Evolutionary conservation across 345 rosid genomes (phyloP).

Genomic region (Lagerstroemia speciosa): DNA sequence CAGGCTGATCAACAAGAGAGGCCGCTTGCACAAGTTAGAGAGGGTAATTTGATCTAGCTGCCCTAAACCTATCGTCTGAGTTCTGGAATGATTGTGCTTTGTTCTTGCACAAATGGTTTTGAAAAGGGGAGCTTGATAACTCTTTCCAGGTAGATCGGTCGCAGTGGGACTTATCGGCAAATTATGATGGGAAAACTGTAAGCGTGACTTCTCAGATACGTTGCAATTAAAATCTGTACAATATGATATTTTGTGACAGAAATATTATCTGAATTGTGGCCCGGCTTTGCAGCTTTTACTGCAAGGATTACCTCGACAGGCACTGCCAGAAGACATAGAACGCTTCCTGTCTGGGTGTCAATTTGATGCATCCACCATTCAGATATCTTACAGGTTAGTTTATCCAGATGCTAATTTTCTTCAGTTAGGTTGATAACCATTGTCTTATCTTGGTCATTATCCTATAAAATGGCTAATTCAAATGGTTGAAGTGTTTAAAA

Average conservation of each 20-base stretch:
- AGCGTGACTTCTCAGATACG: constrained; percentile 10
- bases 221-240: not conserved
- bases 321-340: constrained; percentile 46
- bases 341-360: constrained; percentile 67
- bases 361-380: constrained; percentile 40
- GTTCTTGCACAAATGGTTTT: not conserved
- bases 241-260: not conserved
- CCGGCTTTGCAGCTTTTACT: constrained; percentile 38
- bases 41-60: constrained; percentile 33
- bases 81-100: not conserved
- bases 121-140: not conserved
- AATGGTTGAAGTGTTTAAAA: not conserved
- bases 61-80: not conserved
- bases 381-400: constrained; percentile 31
- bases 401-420: no score
- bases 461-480: not conserved
- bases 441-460: not conserved
- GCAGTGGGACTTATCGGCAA: constrained; percentile 40
- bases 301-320: constrained; percentile 51
- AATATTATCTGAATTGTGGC: not conserved
- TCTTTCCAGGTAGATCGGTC: constrained; percentile 34
- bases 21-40: constrained; percentile 45
- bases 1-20: constrained; percentile 31
- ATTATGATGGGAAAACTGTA: constrained; percentile 65
- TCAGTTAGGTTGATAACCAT: not conserved